A percentile compares a stretch with the other conserved stretches of the same genome.
Conservation (phyloP, 768 basidiomycete species). For the Russula abietina region DNA sequence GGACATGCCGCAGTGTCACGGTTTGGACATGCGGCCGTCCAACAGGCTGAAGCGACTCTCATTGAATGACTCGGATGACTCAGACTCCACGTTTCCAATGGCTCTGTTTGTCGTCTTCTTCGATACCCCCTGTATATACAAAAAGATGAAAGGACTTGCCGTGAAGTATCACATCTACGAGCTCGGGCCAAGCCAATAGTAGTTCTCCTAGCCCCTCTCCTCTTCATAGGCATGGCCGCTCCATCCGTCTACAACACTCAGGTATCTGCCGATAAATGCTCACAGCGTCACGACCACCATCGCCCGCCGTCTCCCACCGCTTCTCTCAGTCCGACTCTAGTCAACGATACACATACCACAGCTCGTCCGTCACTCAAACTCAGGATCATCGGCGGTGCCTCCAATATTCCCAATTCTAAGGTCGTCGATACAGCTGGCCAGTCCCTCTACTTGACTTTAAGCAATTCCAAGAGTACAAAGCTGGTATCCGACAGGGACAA, state of each 20-base stretch:
- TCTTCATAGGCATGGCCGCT: background rate
- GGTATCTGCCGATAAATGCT: constrained; percentile 9
- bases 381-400: background rate
- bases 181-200: too few species aligned
- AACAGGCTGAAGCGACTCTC: too few species aligned
- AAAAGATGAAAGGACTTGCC: too few species aligned
- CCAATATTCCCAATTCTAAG: background rate
- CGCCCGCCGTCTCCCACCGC: background rate
- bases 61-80: too few species aligned
- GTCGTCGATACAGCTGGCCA: background rate
- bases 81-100: too few species aligned
- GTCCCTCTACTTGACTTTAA: background rate
- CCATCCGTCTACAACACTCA: background rate
- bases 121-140: too few species aligned
- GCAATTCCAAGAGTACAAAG: constrained; percentile 2
- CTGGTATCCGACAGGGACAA: background rate
- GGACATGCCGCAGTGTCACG: too few species aligned
- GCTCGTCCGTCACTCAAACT: background rate
- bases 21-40: too few species aligned
- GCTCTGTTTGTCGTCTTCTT: too few species aligned
- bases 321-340: constrained; percentile 3
- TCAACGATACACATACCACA: background rate
- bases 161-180: too few species aligned
- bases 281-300: background rate
- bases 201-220: background rate